Percentiles rank a stretch among this genome's conserved stretches.
Evolutionary conservation across 139 green algal genomes (phyloP).

Genomic region (Micractinium sp.): DNA sequence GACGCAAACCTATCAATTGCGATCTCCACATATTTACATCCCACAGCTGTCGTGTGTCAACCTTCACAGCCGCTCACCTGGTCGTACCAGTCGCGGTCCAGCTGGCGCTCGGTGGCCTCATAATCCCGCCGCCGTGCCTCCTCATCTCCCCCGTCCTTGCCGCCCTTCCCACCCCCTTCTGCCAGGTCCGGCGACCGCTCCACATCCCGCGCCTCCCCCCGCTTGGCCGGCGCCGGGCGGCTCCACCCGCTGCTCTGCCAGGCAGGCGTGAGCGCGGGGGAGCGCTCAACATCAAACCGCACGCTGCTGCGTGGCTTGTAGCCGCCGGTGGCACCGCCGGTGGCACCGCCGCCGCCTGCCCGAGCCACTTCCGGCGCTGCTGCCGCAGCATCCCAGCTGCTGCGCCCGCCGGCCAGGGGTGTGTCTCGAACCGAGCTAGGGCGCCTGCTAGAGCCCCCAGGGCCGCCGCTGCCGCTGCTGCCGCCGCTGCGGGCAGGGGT

Average conservation of each 20-base stretch:
- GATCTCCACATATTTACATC: too few species aligned
- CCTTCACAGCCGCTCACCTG: constrained; percentile 88
- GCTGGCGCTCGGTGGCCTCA: constrained; percentile 81
- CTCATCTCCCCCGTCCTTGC: constrained; percentile 32
- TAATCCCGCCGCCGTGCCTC: constrained; percentile 54
- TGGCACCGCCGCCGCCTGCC: constrained; percentile 14
- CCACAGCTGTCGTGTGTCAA: too few species aligned
- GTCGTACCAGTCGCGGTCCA: constrained; percentile 88
- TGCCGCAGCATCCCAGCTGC: constrained; percentile 18
- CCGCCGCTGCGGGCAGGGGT: constrained; percentile 49
- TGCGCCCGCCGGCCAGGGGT: constrained; percentile 17
- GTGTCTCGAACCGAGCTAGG: constrained; percentile 38
- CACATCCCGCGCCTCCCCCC: constrained; percentile 16
- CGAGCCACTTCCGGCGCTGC: constrained; percentile 33
- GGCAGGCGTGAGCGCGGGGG: constrained; percentile 71
- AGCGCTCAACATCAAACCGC: constrained; percentile 72
- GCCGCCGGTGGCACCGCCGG: constrained; percentile 1
- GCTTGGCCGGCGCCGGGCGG: constrained; percentile 29
- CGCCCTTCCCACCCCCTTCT: background rate
- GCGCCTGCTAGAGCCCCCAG: constrained; percentile 22
- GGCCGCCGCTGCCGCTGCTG: background rate
- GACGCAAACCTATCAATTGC: too few species aligned
- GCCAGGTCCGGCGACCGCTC: constrained; percentile 68
- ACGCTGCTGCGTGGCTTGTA: constrained; percentile 57
- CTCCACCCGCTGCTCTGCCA: constrained; percentile 75